These are phyloP conservation scores for Ophiocordyceps robertsii DNA, from an alignment of 2,329 filamentous ascomycete species.

Conservation along the genomic window DNA sequence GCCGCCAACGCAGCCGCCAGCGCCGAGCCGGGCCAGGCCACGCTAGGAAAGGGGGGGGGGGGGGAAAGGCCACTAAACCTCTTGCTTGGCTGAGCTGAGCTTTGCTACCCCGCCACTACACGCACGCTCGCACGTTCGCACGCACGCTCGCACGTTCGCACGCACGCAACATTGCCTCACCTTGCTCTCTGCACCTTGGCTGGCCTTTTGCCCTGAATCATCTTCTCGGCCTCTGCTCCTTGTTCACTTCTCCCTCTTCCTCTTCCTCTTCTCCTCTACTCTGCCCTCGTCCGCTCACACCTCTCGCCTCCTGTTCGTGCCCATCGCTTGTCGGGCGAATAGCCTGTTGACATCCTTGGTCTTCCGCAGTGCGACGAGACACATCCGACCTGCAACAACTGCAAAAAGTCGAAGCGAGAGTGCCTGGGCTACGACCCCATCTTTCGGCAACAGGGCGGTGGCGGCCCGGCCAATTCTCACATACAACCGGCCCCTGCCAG, in stretches of 20 bases:
- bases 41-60: too few relatives aligned
- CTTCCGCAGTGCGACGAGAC: conserved; percentile 77
- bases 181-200: too few relatives aligned
- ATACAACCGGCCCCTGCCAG: conserved; percentile 19
- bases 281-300: neutral
- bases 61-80: neutral
- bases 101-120: neutral
- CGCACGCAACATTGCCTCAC: neutral
- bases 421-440: conserved; percentile 80
- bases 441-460: conserved; percentile 58
- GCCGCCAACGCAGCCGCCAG: too few relatives aligned
- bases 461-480: conserved; percentile 57
- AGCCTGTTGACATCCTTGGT: conserved; percentile 12
- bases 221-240: neutral
- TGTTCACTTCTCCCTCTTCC: neutral
- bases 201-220: neutral
- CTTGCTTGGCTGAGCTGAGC: neutral
- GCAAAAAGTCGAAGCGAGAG: conserved; percentile 78
- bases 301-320: neutral
- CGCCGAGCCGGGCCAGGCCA: too few relatives aligned
- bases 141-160: too few relatives aligned
- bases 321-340: conserved; percentile 5
- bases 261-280: neutral
- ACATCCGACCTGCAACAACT: conserved; percentile 84
- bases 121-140: too few relatives aligned